Evolutionary conservation across 2,329 filamentous ascomycete species (phyloP).

Genomic region (Sporothrix mexicana): DNA sequence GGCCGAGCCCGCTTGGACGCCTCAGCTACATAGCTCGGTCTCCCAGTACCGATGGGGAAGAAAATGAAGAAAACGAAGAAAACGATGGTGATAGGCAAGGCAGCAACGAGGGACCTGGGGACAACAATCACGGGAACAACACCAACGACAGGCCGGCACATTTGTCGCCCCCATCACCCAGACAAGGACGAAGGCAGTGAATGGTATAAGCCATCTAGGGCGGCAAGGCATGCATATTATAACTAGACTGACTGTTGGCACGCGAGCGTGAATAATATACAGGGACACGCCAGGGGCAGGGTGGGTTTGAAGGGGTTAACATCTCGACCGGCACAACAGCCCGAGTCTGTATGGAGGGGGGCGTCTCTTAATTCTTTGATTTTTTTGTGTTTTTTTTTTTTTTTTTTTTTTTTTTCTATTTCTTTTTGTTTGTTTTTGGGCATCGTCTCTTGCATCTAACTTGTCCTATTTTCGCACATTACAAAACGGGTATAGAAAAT

Average conservation of each 20-base stretch:
- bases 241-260: neutral
- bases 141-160: neutral
- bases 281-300: neutral
- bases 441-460: neutral
- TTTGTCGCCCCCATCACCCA: neutral
- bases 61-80: neutral
- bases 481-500: slow-evolving; percentile 1
- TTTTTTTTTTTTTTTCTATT: neutral
- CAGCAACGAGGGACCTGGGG: neutral
- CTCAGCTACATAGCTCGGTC: slow-evolving; percentile 45
- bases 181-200: neutral
- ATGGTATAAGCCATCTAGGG: neutral
- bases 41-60: slow-evolving; percentile 41
- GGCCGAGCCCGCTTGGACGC: slow-evolving; percentile 49
- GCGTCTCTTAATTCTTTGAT: neutral
- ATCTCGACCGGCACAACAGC: neutral
- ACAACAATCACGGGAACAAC: neutral
- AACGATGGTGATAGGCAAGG: no score
- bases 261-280: slow-evolving; percentile 3
- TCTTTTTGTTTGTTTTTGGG: slow-evolving; percentile 17
- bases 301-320: neutral
- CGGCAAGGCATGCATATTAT: neutral
- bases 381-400: neutral
- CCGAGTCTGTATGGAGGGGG: neutral
- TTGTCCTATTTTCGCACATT: slow-evolving; percentile 12